Evolutionary conservation across 2,329 filamentous ascomycete genomes (phyloP), one percentile per base, ranked within the genome.

Genomic region (Chaetoscypha palmicola): DNA sequence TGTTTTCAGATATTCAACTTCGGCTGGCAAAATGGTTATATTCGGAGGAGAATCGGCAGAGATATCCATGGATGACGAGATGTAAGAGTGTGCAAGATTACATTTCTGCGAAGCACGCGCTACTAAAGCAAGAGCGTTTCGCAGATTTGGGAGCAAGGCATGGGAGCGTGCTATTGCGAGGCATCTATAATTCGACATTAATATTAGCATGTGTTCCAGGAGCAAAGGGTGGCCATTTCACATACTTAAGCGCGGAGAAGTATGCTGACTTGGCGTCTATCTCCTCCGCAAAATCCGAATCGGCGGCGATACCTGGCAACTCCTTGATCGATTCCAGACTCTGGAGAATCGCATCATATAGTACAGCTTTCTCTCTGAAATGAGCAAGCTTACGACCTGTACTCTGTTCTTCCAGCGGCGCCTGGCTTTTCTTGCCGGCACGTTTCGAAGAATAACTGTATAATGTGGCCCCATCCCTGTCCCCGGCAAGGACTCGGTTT

Each of bases 321-420:
- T 95, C 88, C 57, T 85, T 87, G 62, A 96, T 81, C 3, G 89
- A 87, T 53, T 96, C 86, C 47, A 98, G 72, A 64, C 88, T 96
- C 65, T 96, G 87, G 19, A 96, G 67, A 7, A 84, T 94, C 19
- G 88, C 87, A 62, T 96, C 89, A 62, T 96, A 97, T 2, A 98
- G 72, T 2, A 91, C 90, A 11, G 86, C 80, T 57, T 87, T 83
- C 63, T 97, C 91, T 59, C 88, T 85, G 40, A 97, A 70, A 57
- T 85, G 81, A 10, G 83, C 81, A 40, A 95, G 70, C 62, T 86
- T 88, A 50, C 82, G 81, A 16, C 86, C 83, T 12, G 77, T 78
- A 1, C 84, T 77, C 53, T 89, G 80, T 39, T 82, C 76, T 53
- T 77, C 76, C 16, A 46, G 38, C 20, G 58, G 56, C 41, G 73